Percentiles rank a stretch among this genome's conserved stretches.
These are phyloP conservation scores for Colletotrichum chrysophilum DNA, from an alignment of 2,329 filamentous ascomycete species.

Conservation along the genomic window DNA sequence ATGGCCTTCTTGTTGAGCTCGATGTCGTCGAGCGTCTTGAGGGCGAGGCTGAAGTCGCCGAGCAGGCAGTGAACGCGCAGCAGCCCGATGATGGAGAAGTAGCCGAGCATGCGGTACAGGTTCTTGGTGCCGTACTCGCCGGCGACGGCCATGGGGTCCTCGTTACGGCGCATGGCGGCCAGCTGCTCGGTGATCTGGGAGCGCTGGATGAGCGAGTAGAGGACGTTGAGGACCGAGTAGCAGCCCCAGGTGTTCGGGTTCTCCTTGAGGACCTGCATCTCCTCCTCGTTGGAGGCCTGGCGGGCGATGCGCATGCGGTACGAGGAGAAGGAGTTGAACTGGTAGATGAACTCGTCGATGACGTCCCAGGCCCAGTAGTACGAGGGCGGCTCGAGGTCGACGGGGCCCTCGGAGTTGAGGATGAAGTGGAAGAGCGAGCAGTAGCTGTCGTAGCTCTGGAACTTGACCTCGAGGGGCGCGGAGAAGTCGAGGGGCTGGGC, in stretches of 20 bases:
- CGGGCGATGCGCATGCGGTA: slow-evolving; percentile 93
- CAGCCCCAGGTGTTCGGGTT: slow-evolving; percentile 99
- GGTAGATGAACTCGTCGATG: slow-evolving; percentile 99
- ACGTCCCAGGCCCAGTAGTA: slow-evolving; percentile 99
- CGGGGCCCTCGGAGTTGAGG: slow-evolving; percentile 97
- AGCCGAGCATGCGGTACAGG: slow-evolving; percentile 97
- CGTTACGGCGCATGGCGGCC: slow-evolving; percentile 89
- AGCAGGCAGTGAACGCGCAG: slow-evolving; percentile 95
- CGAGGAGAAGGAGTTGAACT: slow-evolving; percentile 99
- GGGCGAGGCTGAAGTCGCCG: slow-evolving; percentile 95
- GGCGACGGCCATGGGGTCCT: slow-evolving; percentile 85
- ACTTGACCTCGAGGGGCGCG: slow-evolving; percentile 94
- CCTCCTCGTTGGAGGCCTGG: slow-evolving; percentile 84
- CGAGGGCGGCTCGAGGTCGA: slow-evolving; percentile 96
- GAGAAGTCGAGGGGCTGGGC: slow-evolving; percentile 96
- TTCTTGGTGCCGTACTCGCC: slow-evolving; percentile 95
- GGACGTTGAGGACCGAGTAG: slow-evolving; percentile 98
- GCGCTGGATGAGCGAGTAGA: slow-evolving; percentile 98
- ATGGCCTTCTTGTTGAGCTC: slow-evolving; percentile 99
- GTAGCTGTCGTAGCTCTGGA: slow-evolving; percentile 98
- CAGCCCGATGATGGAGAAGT: slow-evolving; percentile 98
- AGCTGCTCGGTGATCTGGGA: slow-evolving; percentile 99
- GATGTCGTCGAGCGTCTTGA: slow-evolving; percentile 99
- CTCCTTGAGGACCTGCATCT: slow-evolving; percentile 88
- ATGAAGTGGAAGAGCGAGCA: slow-evolving; percentile 99